Percentiles rank a stretch among this genome's conserved stretches.
Conservation (phyloP, 2,329 filamentous ascomycete genomes). For the Ophiocordyceps camponoti-floridani region DNA sequence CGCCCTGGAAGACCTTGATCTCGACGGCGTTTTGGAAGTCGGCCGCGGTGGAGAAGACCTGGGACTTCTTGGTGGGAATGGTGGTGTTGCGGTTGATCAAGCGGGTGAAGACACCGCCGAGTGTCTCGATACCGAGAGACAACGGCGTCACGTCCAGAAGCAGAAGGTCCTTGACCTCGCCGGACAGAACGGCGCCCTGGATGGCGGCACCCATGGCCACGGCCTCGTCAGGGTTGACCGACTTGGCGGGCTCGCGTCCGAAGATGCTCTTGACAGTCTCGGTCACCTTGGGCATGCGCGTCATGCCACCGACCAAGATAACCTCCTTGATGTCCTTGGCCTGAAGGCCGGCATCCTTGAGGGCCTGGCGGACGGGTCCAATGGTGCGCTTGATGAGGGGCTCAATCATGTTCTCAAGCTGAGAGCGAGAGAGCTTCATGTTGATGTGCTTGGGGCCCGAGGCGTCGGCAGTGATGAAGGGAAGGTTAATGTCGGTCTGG, state of each 20-base stretch:
- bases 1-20: constrained; percentile 99
- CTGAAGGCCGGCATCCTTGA: constrained; percentile 85
- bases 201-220: constrained; percentile 95
- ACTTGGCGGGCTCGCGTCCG: constrained; percentile 91
- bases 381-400: constrained; percentile 74
- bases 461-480: constrained; percentile 93
- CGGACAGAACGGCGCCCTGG: constrained; percentile 89
- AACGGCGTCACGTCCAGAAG: constrained; percentile 91
- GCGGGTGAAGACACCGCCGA: constrained; percentile 93
- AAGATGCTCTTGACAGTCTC: constrained; percentile 96
- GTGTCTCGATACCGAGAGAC: constrained; percentile 95
- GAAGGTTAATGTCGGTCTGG: constrained; percentile 94
- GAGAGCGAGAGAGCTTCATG: constrained; percentile 76
- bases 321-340: constrained; percentile 95
- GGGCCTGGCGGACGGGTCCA: constrained; percentile 86
- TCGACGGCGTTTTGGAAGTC: constrained; percentile 98
- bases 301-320: constrained; percentile 97
- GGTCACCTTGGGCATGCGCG: constrained; percentile 95
- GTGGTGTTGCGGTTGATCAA: constrained; percentile 99
- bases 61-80: constrained; percentile 98
- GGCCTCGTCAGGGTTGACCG: constrained; percentile 95
- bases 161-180: constrained; percentile 90
- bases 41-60: constrained; percentile 92
- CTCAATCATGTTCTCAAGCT: constrained; percentile 86
- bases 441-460: constrained; percentile 98